Conservation (phyloP, 352 stramenopile genomes). For the Globisporangium radiosum region DNA sequence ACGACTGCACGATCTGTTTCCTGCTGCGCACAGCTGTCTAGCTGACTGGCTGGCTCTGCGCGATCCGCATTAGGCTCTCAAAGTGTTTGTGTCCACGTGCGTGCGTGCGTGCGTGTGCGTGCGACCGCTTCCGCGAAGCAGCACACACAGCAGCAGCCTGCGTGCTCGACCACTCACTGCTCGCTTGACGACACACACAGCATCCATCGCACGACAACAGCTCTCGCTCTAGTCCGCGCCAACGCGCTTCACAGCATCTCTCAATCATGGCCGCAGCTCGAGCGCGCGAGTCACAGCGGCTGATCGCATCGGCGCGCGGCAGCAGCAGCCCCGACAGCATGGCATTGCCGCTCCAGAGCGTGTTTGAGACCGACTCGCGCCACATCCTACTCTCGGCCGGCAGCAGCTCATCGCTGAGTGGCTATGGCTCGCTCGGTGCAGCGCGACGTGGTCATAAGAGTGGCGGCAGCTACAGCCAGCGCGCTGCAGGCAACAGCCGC, state of each 20-base stretch:
- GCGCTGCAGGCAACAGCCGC: slow-evolving; percentile 9
- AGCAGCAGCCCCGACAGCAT: neutral
- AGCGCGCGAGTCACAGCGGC: slow-evolving; percentile 7
- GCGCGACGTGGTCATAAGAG: slow-evolving; percentile 11
- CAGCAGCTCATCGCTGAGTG: slow-evolving; percentile 28
- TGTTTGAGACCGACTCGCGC: slow-evolving; percentile 7
- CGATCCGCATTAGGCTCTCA: neutral
- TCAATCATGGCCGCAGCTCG: too few species aligned
- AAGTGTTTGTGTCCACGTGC: too few species aligned
- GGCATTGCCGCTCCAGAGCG: slow-evolving; percentile 7
- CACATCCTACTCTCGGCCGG: slow-evolving; percentile 16
- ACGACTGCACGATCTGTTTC: neutral
- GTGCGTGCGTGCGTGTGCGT: neutral
- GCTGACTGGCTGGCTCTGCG: neutral
- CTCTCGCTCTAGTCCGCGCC: too few species aligned
- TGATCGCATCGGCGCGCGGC: neutral
- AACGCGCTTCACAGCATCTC: too few species aligned
- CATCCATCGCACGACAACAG: neutral
- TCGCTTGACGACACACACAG: neutral
- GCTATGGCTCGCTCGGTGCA: slow-evolving; percentile 17
- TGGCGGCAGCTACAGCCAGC: slow-evolving; percentile 17
- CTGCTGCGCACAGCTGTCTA: neutral
- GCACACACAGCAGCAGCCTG: neutral
- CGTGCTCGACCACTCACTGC: neutral
- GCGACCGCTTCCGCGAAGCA: neutral